Conservation (phyloP, 202 grass and related monocot genomes). For the Schoenoplectus triqueter region DNA sequence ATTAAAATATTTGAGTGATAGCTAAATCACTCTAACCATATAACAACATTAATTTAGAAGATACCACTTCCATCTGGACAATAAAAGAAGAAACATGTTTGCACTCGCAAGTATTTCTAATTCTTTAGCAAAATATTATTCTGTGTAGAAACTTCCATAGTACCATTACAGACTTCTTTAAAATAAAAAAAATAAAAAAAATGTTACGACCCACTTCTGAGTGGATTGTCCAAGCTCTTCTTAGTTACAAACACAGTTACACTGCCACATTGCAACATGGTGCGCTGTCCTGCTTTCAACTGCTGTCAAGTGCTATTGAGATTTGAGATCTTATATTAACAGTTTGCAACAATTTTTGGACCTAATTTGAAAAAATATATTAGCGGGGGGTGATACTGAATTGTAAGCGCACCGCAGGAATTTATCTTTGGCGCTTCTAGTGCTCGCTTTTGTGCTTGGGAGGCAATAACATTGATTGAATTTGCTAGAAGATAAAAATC, state of each 20-base stretch:
- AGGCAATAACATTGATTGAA: slow-evolving; percentile 18
- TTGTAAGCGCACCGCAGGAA: background rate
- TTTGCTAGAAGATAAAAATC: slow-evolving; percentile 22
- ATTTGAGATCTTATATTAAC: background rate
- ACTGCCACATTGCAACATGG: background rate
- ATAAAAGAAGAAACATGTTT: no score
- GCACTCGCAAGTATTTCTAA: no score
- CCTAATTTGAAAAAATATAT: background rate
- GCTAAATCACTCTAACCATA: no score
- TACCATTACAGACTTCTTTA: background rate
- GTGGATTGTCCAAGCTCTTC: background rate
- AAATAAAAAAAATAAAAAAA: background rate
- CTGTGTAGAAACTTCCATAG: background rate
- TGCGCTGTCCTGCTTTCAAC: background rate
- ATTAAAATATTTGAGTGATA: no score
- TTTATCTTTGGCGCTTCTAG: background rate
- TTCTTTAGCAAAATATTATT: no score
- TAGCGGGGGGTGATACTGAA: background rate
- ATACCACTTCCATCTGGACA: no score
- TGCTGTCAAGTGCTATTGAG: background rate
- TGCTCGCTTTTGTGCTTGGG: background rate
- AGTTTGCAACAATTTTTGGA: background rate
- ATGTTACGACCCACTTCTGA: background rate
- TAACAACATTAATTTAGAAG: no score
- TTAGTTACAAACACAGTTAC: background rate